A percentile compares a stretch with the other conserved stretches of the same genome.
phyloP scores from a whole-genome alignment of 805 yeast species.

The Yamadazyma phyllophila region DNA sequence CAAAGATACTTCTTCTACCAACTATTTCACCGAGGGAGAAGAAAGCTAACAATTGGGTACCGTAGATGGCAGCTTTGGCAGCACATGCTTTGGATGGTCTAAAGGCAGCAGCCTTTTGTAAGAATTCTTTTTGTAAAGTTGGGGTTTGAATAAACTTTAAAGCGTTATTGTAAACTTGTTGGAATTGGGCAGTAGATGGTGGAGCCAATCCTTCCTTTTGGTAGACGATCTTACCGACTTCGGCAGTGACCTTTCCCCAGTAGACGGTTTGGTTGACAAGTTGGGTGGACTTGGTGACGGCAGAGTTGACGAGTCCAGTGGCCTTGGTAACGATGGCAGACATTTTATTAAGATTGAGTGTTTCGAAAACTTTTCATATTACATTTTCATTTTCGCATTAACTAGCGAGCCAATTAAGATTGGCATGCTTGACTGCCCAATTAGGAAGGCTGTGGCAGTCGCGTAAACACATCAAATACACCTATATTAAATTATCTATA shows the following conservation, averaged over 20 bases:
- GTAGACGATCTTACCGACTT: conserved; percentile 75
- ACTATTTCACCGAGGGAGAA: conserved; percentile 93
- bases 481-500: not conserved
- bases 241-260: conserved; percentile 73
- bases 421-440: conserved; percentile 20
- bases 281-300: conserved; percentile 37
- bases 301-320: conserved; percentile 34
- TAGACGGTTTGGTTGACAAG: conserved; percentile 59
- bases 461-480: not conserved
- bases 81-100: conserved; percentile 53
- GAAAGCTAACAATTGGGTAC: conserved; percentile 83
- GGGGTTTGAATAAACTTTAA: conserved; percentile 36
- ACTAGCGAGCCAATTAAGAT: conserved; percentile 1
- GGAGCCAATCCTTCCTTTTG: conserved; percentile 91
- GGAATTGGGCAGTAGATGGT: conserved; percentile 75
- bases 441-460: conserved; percentile 7
- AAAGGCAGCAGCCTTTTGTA: conserved; percentile 45
- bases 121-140: conserved; percentile 57
- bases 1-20: conserved; percentile 92
- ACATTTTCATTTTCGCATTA: conserved; percentile 5
- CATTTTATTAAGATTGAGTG: conserved; percentile 21
- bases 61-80: conserved; percentile 69
- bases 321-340: conserved; percentile 45
- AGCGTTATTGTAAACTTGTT: conserved; percentile 60
- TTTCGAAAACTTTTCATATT: conserved; percentile 8